These are phyloP conservation scores for Magnolia changhungtana DNA, from an alignment of 164 flowering plant genomes.

Conservation along the genomic window DNA sequence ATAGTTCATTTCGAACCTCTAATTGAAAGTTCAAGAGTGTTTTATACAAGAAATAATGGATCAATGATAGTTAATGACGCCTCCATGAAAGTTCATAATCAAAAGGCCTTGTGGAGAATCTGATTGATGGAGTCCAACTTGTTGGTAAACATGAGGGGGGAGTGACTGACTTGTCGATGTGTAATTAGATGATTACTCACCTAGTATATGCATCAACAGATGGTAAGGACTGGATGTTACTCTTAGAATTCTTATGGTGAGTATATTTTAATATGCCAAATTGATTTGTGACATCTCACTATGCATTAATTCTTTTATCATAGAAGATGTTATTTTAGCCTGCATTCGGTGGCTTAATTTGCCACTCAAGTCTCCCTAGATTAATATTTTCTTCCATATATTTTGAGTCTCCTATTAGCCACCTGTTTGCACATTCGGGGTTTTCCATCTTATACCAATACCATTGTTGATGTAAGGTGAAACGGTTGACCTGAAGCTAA, in stretches of 20 bases:
- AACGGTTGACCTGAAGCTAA: conserved; percentile 35
- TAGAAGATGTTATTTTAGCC: too few relatives aligned
- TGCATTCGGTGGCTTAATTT: not conserved
- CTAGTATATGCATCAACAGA: conserved; percentile 87
- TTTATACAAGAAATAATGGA: too few relatives aligned
- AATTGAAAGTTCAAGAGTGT: too few relatives aligned
- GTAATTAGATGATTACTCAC: conserved; percentile 93
- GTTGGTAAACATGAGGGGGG: conserved; percentile 91
- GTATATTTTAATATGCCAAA: conserved; percentile 6
- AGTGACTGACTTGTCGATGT: conserved; percentile 91
- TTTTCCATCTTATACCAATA: conserved; percentile 6
- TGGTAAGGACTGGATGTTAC: conserved; percentile 81
- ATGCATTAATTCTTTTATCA: not conserved
- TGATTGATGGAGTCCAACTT: conserved; percentile 76
- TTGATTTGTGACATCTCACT: too few relatives aligned
- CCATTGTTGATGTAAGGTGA: conserved; percentile 49
- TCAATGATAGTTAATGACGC: too few relatives aligned
- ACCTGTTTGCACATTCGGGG: not conserved
- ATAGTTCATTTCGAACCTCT: too few relatives aligned
- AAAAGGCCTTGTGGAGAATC: conserved; percentile 46
- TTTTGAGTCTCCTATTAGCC: not conserved
- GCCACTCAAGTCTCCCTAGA: not conserved
- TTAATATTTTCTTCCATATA: not conserved
- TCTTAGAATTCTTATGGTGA: conserved; percentile 85
- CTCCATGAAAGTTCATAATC: too few relatives aligned